A percentile compares a stretch with the other conserved stretches of the same genome.
These are phyloP conservation scores for Trichophyton rubrum DNA, from an alignment of 2,329 filamentous ascomycete genomes.

Conservation along the genomic window DNA sequence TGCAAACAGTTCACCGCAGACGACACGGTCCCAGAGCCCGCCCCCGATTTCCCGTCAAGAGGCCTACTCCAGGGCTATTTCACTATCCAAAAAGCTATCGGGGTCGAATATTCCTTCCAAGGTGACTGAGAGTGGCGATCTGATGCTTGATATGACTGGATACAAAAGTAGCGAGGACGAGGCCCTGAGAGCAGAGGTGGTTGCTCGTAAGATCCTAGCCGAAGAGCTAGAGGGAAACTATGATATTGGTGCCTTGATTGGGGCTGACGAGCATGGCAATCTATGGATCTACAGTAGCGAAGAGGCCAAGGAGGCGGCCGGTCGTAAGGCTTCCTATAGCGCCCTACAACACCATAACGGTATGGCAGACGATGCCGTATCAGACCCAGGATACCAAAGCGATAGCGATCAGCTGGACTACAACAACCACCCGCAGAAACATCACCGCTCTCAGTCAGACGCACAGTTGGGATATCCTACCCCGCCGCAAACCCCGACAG, in stretches of 20 bases:
- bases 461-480: constrained; percentile 56
- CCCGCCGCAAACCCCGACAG: constrained; percentile 42
- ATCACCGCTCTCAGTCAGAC: constrained; percentile 49
- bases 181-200: constrained; percentile 77
- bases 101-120: constrained; percentile 84
- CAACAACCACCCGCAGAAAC: constrained; percentile 46
- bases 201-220: constrained; percentile 80
- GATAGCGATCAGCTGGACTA: constrained; percentile 58
- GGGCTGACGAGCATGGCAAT: constrained; percentile 88
- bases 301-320: constrained; percentile 82
- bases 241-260: constrained; percentile 89
- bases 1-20: constrained; percentile 5
- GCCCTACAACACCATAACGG: constrained; percentile 39
- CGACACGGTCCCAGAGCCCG: constrained; percentile 56
- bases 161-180: constrained; percentile 94
- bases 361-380: constrained; percentile 64
- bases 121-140: constrained; percentile 81
- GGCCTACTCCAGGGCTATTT: constrained; percentile 69
- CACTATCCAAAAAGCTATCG: constrained; percentile 74
- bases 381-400: constrained; percentile 90
- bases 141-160: constrained; percentile 96
- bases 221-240: constrained; percentile 92
- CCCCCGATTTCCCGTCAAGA: constrained; percentile 59
- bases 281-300: constrained; percentile 99
- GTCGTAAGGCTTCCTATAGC: constrained; percentile 46